phyloP scores from a whole-genome alignment of 2,329 filamentous ascomycete species.

The Penicillium italicum region DNA sequence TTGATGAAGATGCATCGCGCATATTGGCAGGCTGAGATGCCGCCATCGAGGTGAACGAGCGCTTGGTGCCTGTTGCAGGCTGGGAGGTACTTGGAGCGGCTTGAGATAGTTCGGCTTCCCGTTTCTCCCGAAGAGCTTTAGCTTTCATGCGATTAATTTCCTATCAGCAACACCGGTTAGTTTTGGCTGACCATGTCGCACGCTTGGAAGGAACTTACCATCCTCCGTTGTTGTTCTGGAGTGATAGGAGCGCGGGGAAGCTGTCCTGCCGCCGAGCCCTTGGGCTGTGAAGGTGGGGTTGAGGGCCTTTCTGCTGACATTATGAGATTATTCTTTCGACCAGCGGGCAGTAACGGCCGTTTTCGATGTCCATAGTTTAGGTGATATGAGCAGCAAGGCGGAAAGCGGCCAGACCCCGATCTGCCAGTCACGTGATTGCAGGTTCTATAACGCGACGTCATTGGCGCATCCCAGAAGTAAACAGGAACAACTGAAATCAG shows the following conservation, averaged over 20 bases:
- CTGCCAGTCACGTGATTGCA: background rate
- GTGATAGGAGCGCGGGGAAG: slow-evolving; percentile 51
- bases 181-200: background rate
- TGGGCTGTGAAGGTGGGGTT: slow-evolving; percentile 42
- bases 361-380: background rate
- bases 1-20: slow-evolving; percentile 60
- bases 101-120: slow-evolving; percentile 58
- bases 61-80: slow-evolving; percentile 65
- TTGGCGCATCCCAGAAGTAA: background rate
- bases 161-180: slow-evolving; percentile 42
- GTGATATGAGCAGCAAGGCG: background rate
- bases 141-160: slow-evolving; percentile 85
- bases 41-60: slow-evolving; percentile 64
- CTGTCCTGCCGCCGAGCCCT: slow-evolving; percentile 35
- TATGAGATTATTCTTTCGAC: background rate
- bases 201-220: slow-evolving; percentile 39
- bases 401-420: slow-evolving; percentile 2
- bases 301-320: slow-evolving; percentile 18
- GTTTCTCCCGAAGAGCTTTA: slow-evolving; percentile 76
- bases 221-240: slow-evolving; percentile 58
- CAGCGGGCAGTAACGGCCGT: background rate
- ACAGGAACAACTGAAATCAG: background rate
- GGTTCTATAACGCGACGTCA: background rate
- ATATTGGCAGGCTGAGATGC: slow-evolving; percentile 54
- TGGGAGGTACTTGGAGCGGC: slow-evolving; percentile 33